These are phyloP conservation scores for Chamaecyparis obtusa DNA, from an alignment of 75 land plant species.

Conservation along the genomic window DNA sequence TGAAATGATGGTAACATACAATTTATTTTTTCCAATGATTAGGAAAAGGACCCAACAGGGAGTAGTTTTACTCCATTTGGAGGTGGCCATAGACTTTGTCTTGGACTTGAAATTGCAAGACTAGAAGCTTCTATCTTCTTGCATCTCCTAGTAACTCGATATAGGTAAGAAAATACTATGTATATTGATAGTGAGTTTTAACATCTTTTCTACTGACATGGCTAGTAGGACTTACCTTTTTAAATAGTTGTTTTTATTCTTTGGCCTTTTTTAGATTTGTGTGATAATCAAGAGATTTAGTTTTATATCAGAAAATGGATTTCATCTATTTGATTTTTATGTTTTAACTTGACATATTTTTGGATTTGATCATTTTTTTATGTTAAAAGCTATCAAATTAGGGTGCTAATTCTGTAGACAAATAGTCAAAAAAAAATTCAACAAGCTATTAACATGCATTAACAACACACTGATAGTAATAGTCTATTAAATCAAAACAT, in stretches of 20 bases:
- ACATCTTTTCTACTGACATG: neutral
- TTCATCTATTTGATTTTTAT: too few relatives aligned
- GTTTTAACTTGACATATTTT: too few relatives aligned
- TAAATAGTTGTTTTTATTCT: neutral
- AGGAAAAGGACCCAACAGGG: slow-evolving; percentile 11
- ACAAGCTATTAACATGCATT: too few relatives aligned
- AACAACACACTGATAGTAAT: too few relatives aligned
- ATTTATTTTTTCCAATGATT: neutral
- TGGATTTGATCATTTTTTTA: too few relatives aligned
- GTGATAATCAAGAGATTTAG: too few relatives aligned
- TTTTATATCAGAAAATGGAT: too few relatives aligned
- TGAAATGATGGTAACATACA: neutral
- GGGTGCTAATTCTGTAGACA: too few relatives aligned
- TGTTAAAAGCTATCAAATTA: too few relatives aligned
- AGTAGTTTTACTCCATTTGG: slow-evolving; percentile 36
- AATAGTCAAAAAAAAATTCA: too few relatives aligned
- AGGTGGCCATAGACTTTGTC: slow-evolving; percentile 39
- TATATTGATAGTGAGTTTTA: neutral
- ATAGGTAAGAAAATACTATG: slow-evolving; percentile 17
- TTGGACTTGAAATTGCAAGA: slow-evolving; percentile 34
- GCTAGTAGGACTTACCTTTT: neutral
- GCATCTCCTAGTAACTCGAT: slow-evolving; percentile 33
- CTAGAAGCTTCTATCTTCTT: slow-evolving; percentile 35
- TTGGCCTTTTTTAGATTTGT: neutral
- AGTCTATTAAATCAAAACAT: too few relatives aligned